phyloP scores from a whole-genome alignment of 345 rosid species.

The Hypericum perforatum region DNA sequence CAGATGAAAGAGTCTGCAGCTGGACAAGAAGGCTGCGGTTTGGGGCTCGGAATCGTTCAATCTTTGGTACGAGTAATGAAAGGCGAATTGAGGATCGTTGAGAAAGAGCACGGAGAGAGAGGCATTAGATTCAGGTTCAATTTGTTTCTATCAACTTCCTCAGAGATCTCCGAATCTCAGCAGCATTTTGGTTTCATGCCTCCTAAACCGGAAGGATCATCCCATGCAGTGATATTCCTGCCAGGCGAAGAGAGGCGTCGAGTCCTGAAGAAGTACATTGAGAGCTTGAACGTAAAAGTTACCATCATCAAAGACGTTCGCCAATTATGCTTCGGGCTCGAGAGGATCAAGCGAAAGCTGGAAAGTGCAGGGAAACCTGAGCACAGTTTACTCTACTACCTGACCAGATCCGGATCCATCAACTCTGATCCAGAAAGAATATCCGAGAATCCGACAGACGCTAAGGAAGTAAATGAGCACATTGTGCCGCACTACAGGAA shows the following conservation, averaged over 20 bases:
- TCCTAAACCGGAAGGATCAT: conserved; percentile 18
- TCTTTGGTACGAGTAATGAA: conserved; percentile 25
- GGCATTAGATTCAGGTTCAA: conserved; percentile 35
- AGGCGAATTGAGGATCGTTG: conserved; percentile 27
- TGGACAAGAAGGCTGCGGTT: conserved; percentile 27
- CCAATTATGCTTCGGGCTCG: conserved; percentile 11
- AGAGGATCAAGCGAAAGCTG: conserved; percentile 16
- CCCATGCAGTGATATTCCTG: conserved; percentile 22
- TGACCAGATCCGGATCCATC: conserved; percentile 10
- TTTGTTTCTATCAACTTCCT: conserved; percentile 14
- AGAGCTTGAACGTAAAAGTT: conserved; percentile 26
- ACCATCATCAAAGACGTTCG: conserved; percentile 15
- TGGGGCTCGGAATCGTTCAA: conserved; percentile 36
- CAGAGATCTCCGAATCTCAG: conserved; percentile 11
- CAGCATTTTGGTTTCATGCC: conserved; percentile 18
- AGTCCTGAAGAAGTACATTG: conserved; percentile 22
- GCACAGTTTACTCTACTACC: neutral
- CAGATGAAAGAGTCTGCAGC: conserved; percentile 29
- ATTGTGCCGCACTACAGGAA: too few species aligned
- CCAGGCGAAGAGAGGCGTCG: conserved; percentile 21
- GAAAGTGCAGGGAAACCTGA: conserved; percentile 14
- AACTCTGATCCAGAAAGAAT: too few species aligned
- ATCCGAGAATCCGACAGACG: too few species aligned
- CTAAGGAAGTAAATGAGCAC: too few species aligned
- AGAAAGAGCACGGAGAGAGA: conserved; percentile 26